Evolutionary conservation across 164 flowering plant species (phyloP).

Genomic region (Vitis rupestris): DNA sequence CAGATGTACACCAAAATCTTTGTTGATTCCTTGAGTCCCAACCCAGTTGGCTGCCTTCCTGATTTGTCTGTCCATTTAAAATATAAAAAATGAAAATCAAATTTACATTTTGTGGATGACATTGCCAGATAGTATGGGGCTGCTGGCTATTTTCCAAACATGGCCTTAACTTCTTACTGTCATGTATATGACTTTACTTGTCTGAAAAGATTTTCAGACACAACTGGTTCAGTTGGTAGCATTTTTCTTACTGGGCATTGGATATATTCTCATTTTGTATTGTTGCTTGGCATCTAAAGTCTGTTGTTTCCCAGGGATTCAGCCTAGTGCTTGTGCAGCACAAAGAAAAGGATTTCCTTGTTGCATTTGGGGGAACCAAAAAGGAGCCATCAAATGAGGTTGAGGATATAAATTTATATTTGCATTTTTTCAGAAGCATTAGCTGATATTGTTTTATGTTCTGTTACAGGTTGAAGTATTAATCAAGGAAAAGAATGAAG

Average conservation of each 20-base stretch:
- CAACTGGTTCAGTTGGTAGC: background rate
- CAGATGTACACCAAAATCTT: too few relatives aligned
- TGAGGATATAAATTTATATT: conserved; percentile 3
- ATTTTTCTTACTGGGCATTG: background rate
- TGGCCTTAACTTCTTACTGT: background rate
- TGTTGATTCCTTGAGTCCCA: too few relatives aligned
- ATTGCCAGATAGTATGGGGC: too few relatives aligned
- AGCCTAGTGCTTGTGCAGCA: conserved; percentile 86
- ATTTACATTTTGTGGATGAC: too few relatives aligned
- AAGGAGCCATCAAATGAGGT: conserved; percentile 96
- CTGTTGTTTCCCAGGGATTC: conserved; percentile 62
- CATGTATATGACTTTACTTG: background rate
- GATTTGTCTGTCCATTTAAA: too few relatives aligned
- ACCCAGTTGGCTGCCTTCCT: too few relatives aligned
- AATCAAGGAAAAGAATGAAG: conserved; percentile 60
- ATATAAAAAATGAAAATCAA: too few relatives aligned
- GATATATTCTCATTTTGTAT: background rate
- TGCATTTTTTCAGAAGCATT: background rate
- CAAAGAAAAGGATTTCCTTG: conserved; percentile 82
- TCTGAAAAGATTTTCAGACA: background rate
- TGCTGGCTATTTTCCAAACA: too few relatives aligned
- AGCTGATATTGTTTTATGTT: background rate
- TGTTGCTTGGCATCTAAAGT: conserved; percentile 4
- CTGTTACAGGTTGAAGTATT: conserved; percentile 77
- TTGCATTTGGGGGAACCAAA: conserved; percentile 90